Base-by-base conservation (phyloP, 331 rosid species). In the Malus hybrid region DNA sequence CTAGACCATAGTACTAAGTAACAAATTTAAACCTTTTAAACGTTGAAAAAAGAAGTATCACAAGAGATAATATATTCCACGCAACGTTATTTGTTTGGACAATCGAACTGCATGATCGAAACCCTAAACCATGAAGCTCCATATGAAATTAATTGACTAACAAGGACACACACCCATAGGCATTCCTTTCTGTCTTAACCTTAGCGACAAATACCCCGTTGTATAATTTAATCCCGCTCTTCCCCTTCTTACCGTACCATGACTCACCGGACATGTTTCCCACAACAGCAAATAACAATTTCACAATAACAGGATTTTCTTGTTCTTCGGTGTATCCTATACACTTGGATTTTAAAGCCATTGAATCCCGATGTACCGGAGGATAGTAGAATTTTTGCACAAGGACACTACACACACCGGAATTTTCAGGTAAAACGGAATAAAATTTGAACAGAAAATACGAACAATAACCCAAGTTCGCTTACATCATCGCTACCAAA, bases 401-500 rank as follows among this genome's bases (percentile, higher is more conserved):
- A 16, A 6, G 57, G 20, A 6, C n/a, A 16, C 64, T 11, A 57
- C 63, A 2, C 29, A 39, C 31, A 57, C 61, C 50, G 11, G 31
- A 10, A 22, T 67, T 27, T n/a, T 34, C 24, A 5, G 33, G 4
- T 13, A 46, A 44, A 19, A 3, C 5, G 34, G 3, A 6, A 15
- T 0, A 2, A 33, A 48, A 32, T 60, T 46, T 65, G 9, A 50
- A 74, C 63, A 55, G 82, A 87, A 81, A 87, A 81, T 76, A 70
- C 80, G 56, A 80, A 74, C 56, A 82, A 77, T 62, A 77, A 73
- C 72, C 79, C 78, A 73, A 81, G 84, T 82, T 44, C 75, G 18
- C 79, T 73, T 80, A 76, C 70, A 76, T 74, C 81, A 84, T 70
- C 84, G 77, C 97, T 90, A 87, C 91, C 97, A 87, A 92, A 94